Percentiles rank a stretch among this genome's conserved stretches.
Conservation (phyloP, 1,284 basidiomycete species). For the Rhizoctonia solani region DNA sequence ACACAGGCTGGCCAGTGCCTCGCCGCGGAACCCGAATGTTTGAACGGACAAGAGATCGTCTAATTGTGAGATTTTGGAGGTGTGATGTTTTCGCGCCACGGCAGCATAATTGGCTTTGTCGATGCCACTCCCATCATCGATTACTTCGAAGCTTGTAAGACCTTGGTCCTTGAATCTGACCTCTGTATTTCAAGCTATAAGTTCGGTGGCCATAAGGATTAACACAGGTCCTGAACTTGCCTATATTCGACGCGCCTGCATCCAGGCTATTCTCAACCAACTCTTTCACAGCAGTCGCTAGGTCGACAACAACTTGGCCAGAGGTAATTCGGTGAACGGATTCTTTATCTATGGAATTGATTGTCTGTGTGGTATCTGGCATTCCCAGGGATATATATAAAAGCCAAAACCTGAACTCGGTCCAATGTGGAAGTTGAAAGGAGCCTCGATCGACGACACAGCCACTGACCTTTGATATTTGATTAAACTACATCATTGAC, state of each 20-base stretch:
- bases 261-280: slow-evolving; percentile 96
- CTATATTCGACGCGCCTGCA: slow-evolving; percentile 85
- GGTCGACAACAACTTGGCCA: slow-evolving; percentile 92
- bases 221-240: slow-evolving; percentile 46
- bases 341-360: slow-evolving; percentile 69
- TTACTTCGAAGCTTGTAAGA: slow-evolving; percentile 81
- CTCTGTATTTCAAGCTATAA: slow-evolving; percentile 56
- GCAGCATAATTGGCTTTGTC: slow-evolving; percentile 72
- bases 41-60: slow-evolving; percentile 73
- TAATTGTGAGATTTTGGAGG: slow-evolving; percentile 85
- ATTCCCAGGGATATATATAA: too few relatives aligned
- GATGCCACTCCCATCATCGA: slow-evolving; percentile 93
- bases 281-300: slow-evolving; percentile 94
- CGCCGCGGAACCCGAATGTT: slow-evolving; percentile 96
- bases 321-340: slow-evolving; percentile 88
- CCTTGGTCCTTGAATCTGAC: slow-evolving; percentile 91
- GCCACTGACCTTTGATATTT: too few relatives aligned
- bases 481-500: neutral
- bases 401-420: too few relatives aligned
- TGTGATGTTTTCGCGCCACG: slow-evolving; percentile 92
- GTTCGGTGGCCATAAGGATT: neutral
- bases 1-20: slow-evolving; percentile 92
- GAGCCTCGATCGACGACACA: neutral
- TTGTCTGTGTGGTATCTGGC: slow-evolving; percentile 39
- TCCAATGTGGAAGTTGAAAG: neutral